Evolutionary conservation across 345 rosid species (phyloP).

Genomic region (Citrus glauca): DNA sequence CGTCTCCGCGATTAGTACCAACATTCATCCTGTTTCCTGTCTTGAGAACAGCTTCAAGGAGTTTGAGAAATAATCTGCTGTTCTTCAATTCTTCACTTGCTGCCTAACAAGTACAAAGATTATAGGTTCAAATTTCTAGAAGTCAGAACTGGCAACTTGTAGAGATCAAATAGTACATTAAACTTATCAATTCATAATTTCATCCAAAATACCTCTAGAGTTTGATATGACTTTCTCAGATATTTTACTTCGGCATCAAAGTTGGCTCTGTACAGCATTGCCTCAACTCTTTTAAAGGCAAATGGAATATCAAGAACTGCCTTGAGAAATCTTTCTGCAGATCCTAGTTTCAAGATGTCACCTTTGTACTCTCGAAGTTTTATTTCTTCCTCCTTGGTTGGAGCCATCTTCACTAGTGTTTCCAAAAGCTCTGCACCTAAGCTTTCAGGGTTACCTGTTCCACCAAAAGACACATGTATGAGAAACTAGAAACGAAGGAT

Average conservation of each 20-base stretch:
- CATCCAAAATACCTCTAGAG: slow-evolving; percentile 65
- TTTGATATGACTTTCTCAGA: slow-evolving; percentile 77
- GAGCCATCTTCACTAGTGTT: slow-evolving; percentile 96
- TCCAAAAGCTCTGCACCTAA: slow-evolving; percentile 91
- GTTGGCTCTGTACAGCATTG: slow-evolving; percentile 94
- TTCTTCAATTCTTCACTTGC: slow-evolving; percentile 91
- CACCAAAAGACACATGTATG: slow-evolving; percentile 19
- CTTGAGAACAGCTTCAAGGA: slow-evolving; percentile 92
- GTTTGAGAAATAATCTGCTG: slow-evolving; percentile 88
- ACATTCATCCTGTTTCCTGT: slow-evolving; percentile 96
- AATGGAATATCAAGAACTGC: slow-evolving; percentile 82
- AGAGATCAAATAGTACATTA: not conserved
- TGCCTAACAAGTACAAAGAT: slow-evolving; percentile 37
- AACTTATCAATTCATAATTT: not conserved
- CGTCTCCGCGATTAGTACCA: slow-evolving; percentile 97
- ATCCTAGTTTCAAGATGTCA: slow-evolving; percentile 70
- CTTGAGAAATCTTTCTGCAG: slow-evolving; percentile 93
- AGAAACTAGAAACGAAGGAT: slow-evolving; percentile 4
- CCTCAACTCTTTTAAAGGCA: slow-evolving; percentile 94
- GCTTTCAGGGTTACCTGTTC: slow-evolving; percentile 80
- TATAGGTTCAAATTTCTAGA: slow-evolving; percentile 8
- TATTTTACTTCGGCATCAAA: slow-evolving; percentile 89
- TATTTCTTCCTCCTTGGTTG: slow-evolving; percentile 95
- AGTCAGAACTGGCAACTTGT: not conserved
- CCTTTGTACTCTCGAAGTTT: slow-evolving; percentile 80